These are phyloP conservation scores for Geranium brycei DNA, from an alignment of 345 rosid genomes.

Conservation along the genomic window DNA sequence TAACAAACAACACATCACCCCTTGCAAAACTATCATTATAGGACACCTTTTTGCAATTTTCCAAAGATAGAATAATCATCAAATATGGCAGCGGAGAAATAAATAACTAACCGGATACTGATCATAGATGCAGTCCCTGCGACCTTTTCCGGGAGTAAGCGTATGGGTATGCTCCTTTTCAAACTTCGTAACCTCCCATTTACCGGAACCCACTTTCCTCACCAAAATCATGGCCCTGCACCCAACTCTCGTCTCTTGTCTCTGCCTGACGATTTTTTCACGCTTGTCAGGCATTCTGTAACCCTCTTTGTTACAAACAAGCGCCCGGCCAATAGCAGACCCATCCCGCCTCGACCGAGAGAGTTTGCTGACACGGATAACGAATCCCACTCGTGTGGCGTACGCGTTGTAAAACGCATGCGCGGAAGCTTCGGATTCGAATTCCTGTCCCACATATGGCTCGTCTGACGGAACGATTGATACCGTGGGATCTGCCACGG, in stretches of 20 bases:
- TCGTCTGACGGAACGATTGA: conserved; percentile 34
- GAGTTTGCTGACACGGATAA: conserved; percentile 92
- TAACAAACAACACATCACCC: too few species aligned
- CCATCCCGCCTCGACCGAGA: conserved; percentile 95
- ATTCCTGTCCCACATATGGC: conserved; percentile 80
- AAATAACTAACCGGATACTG: conserved; percentile 83
- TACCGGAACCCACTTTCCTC: conserved; percentile 77
- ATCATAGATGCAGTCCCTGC: conserved; percentile 84
- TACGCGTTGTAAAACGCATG: conserved; percentile 84
- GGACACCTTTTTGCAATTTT: too few species aligned
- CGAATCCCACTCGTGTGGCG: conserved; percentile 73
- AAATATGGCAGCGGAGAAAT: neutral
- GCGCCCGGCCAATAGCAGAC: conserved; percentile 85
- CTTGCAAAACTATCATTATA: too few species aligned
- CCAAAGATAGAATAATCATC: too few species aligned
- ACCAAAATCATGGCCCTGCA: conserved; percentile 98
- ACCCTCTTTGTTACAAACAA: conserved; percentile 96
- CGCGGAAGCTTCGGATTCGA: conserved; percentile 87
- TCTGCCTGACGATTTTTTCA: conserved; percentile 86
- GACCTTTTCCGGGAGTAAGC: conserved; percentile 73
- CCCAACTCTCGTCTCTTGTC: conserved; percentile 94
- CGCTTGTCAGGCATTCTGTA: conserved; percentile 84
- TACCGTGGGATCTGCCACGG: conserved; percentile 21
- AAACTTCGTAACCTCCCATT: conserved; percentile 87
- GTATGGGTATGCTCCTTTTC: conserved; percentile 87